Conservation (phyloP, 257 asterid genomes). For the Rauvolfia tetraphylla region DNA sequence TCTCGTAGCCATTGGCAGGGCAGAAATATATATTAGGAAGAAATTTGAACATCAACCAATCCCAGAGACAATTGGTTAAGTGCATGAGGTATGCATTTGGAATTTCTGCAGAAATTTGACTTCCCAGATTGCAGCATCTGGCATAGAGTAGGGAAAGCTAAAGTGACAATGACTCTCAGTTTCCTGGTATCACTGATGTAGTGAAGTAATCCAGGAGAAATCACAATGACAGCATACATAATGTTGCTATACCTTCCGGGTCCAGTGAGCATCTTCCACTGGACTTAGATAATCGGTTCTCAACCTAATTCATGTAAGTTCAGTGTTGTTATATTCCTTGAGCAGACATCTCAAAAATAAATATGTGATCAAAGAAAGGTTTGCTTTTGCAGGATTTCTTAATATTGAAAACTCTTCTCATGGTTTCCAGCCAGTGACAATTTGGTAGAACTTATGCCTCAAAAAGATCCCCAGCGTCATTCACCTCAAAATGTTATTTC, state of each 20-base stretch:
- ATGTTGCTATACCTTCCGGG: neutral
- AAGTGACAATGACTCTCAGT: neutral
- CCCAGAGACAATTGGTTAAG: neutral
- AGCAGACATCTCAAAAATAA: neutral
- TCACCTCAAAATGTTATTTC: neutral
- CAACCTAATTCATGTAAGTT: neutral
- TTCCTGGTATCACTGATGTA: neutral
- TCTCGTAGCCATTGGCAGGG: slow-evolving; percentile 27
- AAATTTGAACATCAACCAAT: neutral
- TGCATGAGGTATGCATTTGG: slow-evolving; percentile 5
- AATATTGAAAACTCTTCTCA: neutral
- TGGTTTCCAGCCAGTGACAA: slow-evolving; percentile 5
- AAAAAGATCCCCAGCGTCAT: neutral
- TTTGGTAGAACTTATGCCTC: neutral
- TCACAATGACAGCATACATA: neutral
- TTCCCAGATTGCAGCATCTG: slow-evolving; percentile 1
- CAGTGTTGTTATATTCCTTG: neutral
- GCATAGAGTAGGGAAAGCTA: neutral
- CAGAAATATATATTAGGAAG: neutral
- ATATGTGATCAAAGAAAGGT: neutral
- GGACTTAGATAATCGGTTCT: slow-evolving; percentile 1
- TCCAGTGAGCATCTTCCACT: neutral
- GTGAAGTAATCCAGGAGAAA: neutral
- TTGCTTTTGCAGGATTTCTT: slow-evolving; percentile 2
- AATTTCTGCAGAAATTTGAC: neutral